phyloP scores from a whole-genome alignment of 2,329 filamentous ascomycete genomes.

The Reticulascus tulasneorum region DNA sequence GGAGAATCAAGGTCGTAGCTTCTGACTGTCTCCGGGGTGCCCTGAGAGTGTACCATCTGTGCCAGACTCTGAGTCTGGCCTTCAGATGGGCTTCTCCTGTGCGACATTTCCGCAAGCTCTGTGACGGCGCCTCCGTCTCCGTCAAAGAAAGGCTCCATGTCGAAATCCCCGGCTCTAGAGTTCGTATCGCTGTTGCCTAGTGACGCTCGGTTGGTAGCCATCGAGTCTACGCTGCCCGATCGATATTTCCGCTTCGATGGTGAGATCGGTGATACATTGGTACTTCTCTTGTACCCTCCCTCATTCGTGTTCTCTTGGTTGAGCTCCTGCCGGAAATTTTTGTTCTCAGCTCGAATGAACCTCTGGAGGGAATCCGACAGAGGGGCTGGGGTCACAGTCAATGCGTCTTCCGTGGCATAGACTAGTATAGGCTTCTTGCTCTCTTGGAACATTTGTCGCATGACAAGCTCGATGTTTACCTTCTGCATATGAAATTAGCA shows the following conservation, averaged over 20 bases:
- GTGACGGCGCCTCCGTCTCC: constrained; percentile 17
- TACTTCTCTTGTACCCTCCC: neutral
- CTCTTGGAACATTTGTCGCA: constrained; percentile 43
- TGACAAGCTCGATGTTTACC: constrained; percentile 40
- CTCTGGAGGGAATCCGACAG: constrained; percentile 36
- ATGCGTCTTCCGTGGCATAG: constrained; percentile 50
- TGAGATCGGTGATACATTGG: constrained; percentile 21
- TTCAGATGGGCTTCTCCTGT: neutral
- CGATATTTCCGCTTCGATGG: constrained; percentile 43
- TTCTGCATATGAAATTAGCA: constrained; percentile 33
- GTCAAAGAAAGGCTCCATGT: constrained; percentile 21
- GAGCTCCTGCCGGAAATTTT: constrained; percentile 47
- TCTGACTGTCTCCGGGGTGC: constrained; percentile 11
- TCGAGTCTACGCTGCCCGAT: constrained; percentile 40
- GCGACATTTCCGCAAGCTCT: constrained; percentile 22
- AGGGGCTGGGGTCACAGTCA: constrained; percentile 27
- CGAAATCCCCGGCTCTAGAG: constrained; percentile 12
- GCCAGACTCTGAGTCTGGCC: neutral
- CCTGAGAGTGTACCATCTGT: constrained; percentile 4
- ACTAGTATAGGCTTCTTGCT: constrained; percentile 45
- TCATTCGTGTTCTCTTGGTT: constrained; percentile 29
- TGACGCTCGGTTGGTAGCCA: constrained; percentile 43
- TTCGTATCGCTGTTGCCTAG: constrained; percentile 25
- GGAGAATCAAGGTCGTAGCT: constrained; percentile 8
- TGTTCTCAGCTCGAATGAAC: constrained; percentile 50